These are phyloP conservation scores for Xylariales sp. DNA, from an alignment of 2,329 filamentous ascomycete species.

Conservation along the genomic window DNA sequence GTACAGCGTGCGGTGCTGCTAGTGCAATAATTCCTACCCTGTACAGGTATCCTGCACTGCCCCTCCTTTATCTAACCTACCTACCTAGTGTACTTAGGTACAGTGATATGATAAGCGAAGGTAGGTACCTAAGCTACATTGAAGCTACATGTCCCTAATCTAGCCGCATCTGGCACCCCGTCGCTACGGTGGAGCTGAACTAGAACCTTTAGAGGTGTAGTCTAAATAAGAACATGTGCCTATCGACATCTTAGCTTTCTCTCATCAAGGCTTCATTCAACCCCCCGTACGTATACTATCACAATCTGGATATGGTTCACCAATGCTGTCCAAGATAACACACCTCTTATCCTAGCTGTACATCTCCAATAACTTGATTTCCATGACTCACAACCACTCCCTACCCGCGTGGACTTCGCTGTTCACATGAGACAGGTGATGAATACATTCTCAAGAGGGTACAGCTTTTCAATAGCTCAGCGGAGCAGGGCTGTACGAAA, in stretches of 20 bases:
- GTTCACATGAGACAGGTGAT: constrained; percentile 14
- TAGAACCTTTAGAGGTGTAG: too few relatives aligned
- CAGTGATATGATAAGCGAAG: constrained; percentile 11
- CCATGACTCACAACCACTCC: not conserved
- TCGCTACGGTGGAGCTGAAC: too few relatives aligned
- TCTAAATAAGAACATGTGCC: too few relatives aligned
- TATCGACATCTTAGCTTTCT: not conserved
- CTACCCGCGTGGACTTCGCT: not conserved
- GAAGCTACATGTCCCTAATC: too few relatives aligned
- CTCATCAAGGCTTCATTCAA: constrained; percentile 26
- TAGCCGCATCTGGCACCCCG: constrained; percentile 10
- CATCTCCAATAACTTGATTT: not conserved
- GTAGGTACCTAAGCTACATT: too few relatives aligned
- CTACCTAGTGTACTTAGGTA: too few relatives aligned
- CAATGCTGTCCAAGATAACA: not conserved
- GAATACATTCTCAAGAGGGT: not conserved
- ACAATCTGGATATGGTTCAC: constrained; percentile 1
- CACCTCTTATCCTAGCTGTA: not conserved
- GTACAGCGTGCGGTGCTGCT: too few relatives aligned
- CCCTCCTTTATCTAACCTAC: constrained; percentile 8
- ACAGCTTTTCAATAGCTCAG: constrained; percentile 9
- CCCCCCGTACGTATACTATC: not conserved
- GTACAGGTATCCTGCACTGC: constrained; percentile 5
- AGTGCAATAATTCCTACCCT: too few relatives aligned
- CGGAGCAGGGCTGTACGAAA: constrained; percentile 27